Conservation (phyloP, 805 yeast species). For the Saccharomycopsis sp. region DNA sequence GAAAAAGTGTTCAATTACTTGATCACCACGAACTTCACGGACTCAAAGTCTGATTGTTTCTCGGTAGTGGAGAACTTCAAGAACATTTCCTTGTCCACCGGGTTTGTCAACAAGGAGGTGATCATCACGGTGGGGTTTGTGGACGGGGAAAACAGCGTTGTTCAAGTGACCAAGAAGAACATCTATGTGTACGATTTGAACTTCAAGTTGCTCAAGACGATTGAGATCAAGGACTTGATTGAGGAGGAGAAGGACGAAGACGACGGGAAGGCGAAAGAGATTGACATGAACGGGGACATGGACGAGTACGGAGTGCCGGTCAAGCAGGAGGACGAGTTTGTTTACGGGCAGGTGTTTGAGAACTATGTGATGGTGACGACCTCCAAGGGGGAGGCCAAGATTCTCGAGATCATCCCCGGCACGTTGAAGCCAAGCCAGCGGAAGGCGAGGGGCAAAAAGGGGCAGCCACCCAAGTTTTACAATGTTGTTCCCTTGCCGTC, state of each 20-base stretch:
- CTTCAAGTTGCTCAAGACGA: constrained; percentile 33
- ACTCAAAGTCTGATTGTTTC: constrained; percentile 60
- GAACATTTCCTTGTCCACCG: constrained; percentile 12
- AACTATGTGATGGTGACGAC: constrained; percentile 18
- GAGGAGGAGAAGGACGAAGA: constrained; percentile 6
- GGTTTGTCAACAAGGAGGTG: constrained; percentile 14
- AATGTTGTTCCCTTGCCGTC: constrained; percentile 13
- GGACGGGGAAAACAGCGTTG: constrained; percentile 42
- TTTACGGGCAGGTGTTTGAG: constrained; percentile 10
- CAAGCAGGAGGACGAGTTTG: constrained; percentile 14
- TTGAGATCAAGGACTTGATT: constrained; percentile 14
- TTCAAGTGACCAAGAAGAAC: constrained; percentile 66
- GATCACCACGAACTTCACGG: constrained; percentile 60
- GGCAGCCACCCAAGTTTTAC: constrained; percentile 17
- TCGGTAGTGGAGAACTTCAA: constrained; percentile 32
- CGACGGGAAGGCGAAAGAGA: constrained; percentile 17
- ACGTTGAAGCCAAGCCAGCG: constrained; percentile 10
- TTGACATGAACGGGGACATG: constrained; percentile 18
- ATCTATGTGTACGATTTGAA: constrained; percentile 54
- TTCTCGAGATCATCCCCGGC: constrained; percentile 13
- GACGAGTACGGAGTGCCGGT: constrained; percentile 15
- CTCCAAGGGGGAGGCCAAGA: constrained; percentile 14
- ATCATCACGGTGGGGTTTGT: constrained; percentile 37
- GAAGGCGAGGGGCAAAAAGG: constrained; percentile 12
- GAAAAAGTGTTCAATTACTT: constrained; percentile 44